Evolutionary conservation across 495 filamentous ascomycete species (phyloP).

Genomic region (Aspergillus conjunctus): DNA sequence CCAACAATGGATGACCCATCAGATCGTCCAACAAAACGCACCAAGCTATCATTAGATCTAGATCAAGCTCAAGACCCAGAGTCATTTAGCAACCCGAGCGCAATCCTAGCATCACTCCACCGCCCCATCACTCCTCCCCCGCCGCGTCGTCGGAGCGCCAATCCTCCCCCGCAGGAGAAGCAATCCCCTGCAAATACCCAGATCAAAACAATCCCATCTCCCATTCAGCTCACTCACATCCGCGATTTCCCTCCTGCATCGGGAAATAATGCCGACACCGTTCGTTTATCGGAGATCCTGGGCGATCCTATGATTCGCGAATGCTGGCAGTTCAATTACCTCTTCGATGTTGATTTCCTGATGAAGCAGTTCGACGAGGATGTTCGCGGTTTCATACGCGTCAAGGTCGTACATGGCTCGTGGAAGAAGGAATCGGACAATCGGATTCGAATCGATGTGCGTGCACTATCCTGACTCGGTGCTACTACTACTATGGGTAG

Average conservation of each 20-base stretch:
- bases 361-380: slow-evolving; percentile 73
- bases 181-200: not conserved
- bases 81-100: not conserved
- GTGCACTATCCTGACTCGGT: slow-evolving; percentile 12
- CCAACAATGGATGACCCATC: slow-evolving; percentile 19
- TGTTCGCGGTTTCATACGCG: slow-evolving; percentile 60
- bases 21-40: slow-evolving; percentile 24
- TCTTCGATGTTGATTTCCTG: slow-evolving; percentile 78
- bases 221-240: slow-evolving; percentile 74
- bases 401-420: slow-evolving; percentile 83
- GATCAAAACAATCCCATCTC: slow-evolving; percentile 51
- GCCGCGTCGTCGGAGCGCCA: not conserved
- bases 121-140: slow-evolving; percentile 40
- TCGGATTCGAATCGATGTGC: slow-evolving; percentile 63
- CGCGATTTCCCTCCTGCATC: slow-evolving; percentile 57
- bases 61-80: not conserved
- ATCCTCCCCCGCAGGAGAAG: slow-evolving; percentile 17
- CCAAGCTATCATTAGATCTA: slow-evolving; percentile 12
- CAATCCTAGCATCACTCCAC: slow-evolving; percentile 35
- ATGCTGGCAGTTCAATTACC: slow-evolving; percentile 89
- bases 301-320: slow-evolving; percentile 80
- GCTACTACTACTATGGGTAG: not conserved
- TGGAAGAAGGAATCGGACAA: slow-evolving; percentile 76
- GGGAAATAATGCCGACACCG: slow-evolving; percentile 63
- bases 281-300: slow-evolving; percentile 71